A percentile compares a stretch with the other conserved stretches of the same genome.
Conservation (phyloP, 495 filamentous ascomycete species). For the Podospora didyma region DNA sequence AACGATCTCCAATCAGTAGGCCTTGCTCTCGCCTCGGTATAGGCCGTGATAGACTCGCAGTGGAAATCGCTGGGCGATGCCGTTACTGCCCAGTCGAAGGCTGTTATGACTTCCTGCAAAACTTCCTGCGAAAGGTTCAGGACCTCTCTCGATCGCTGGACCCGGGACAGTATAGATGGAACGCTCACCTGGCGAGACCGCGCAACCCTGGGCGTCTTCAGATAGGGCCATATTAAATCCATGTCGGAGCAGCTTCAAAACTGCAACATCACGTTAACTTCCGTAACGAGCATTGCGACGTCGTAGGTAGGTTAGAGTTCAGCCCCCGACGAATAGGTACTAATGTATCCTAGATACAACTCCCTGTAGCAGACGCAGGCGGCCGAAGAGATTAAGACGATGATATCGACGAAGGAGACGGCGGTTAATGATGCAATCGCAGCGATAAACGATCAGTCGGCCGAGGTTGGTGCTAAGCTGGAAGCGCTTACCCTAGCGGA, state of each 20-base stretch:
- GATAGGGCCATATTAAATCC: conserved; percentile 29
- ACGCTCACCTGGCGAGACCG: conserved; percentile 32
- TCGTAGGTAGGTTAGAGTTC: conserved; percentile 26
- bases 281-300: conserved; percentile 29
- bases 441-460: conserved; percentile 24
- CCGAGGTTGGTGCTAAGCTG: conserved; percentile 26
- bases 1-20: conserved; percentile 31
- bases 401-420: conserved; percentile 24
- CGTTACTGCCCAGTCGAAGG: conserved; percentile 27
- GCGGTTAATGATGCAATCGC: conserved; percentile 27
- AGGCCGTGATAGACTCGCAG: conserved; percentile 30
- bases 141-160: conserved; percentile 32
- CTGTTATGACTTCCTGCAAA: conserved; percentile 16
- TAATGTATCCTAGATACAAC: conserved; percentile 26
- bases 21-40: conserved; percentile 29
- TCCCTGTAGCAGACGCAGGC: conserved; percentile 26
- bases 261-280: conserved; percentile 30
- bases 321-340: conserved; percentile 2
- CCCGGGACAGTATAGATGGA: conserved; percentile 34
- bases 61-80: conserved; percentile 31
- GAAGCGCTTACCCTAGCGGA: conserved; percentile 25
- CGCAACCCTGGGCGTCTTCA: conserved; percentile 34
- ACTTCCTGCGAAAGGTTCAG: conserved; percentile 33
- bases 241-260: conserved; percentile 34
- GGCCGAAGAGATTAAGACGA: conserved; percentile 26